phyloP scores from a whole-genome alignment of 1,139 yeast species.

The Suhomyces choctaworum region DNA sequence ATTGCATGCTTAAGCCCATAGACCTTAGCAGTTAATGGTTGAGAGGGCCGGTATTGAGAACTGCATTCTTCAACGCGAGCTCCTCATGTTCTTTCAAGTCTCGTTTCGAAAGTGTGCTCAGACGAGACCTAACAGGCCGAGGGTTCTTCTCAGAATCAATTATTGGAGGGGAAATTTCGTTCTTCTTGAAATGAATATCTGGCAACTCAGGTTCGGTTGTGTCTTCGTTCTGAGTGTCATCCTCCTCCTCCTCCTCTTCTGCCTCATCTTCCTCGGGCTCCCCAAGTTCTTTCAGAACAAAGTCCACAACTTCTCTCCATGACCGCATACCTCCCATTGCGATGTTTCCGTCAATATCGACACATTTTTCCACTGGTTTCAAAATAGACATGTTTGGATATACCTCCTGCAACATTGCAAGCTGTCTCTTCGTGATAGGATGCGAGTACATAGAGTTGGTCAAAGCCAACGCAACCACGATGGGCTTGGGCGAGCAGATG shows the following conservation, averaged over 20 bases:
- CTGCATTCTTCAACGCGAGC: conserved; percentile 14
- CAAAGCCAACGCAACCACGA: conserved; percentile 30
- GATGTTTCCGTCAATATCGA: conserved; percentile 33
- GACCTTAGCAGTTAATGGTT: too few relatives aligned
- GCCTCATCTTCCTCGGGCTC: conserved; percentile 24
- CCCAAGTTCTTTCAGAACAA: conserved; percentile 29
- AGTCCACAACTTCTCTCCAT: conserved; percentile 34
- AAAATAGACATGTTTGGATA: conserved; percentile 31
- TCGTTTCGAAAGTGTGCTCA: conserved; percentile 8
- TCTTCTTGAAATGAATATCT: conserved; percentile 5
- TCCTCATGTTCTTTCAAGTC: conserved; percentile 13
- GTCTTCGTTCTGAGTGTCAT: conserved; percentile 18
- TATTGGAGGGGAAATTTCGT: conserved; percentile 4
- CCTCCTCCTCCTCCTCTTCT: conserved; percentile 16
- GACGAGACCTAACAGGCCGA: conserved; percentile 5
- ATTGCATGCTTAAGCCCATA: too few relatives aligned
- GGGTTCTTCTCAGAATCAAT: conserved; percentile 2
- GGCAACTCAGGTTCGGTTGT: conserved; percentile 6
- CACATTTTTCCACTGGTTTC: conserved; percentile 33
- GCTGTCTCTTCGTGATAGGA: conserved; percentile 30
- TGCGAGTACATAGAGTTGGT: conserved; percentile 33
- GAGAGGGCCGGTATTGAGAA: conserved; percentile 10
- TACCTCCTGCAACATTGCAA: conserved; percentile 25
- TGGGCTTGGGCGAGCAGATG: conserved; percentile 26
- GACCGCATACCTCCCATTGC: conserved; percentile 37